A percentile compares a stretch with the other conserved stretches of the same genome.
phyloP scores from a whole-genome alignment of 2,329 filamentous ascomycete genomes.

The Thielaviopsis cerberus region DNA sequence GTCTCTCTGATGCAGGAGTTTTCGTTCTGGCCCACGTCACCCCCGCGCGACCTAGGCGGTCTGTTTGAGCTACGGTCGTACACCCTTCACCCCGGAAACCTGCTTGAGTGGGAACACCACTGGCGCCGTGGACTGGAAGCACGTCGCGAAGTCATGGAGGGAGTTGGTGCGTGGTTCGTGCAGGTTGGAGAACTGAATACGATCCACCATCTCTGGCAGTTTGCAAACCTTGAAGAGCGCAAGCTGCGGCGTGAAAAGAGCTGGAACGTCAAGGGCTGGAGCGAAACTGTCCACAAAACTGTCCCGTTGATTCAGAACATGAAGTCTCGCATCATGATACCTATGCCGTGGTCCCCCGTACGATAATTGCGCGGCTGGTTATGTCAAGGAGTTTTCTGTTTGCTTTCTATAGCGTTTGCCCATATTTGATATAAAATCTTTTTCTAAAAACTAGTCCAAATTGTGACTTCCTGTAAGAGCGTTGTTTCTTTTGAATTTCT shows the following conservation, averaged over 20 bases:
- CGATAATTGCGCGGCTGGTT: constrained; percentile 30
- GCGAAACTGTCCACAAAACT: constrained; percentile 93
- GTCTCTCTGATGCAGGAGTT: constrained; percentile 98
- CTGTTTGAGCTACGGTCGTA: constrained; percentile 94
- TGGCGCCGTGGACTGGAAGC: constrained; percentile 87
- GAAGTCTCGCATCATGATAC: constrained; percentile 83
- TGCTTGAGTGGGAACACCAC: constrained; percentile 97
- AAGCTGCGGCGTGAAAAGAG: constrained; percentile 81
- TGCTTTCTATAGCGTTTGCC: not conserved
- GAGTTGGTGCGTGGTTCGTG: constrained; percentile 94
- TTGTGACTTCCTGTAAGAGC: too few relatives aligned
- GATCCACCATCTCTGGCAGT: constrained; percentile 96
- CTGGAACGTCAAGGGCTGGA: constrained; percentile 90
- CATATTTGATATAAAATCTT: not conserved
- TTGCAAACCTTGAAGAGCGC: constrained; percentile 87
- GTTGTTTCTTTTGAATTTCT: too few relatives aligned
- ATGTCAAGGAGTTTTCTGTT: not conserved
- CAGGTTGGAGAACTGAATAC: constrained; percentile 96
- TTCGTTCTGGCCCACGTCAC: constrained; percentile 94
- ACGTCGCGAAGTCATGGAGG: constrained; percentile 91
- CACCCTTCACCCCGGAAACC: constrained; percentile 83
- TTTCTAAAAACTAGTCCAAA: not conserved
- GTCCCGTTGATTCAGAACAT: constrained; percentile 92
- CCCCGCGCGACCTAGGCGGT: constrained; percentile 75
- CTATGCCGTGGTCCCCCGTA: constrained; percentile 92